Percentiles rank a stretch among this genome's conserved stretches.
Evolutionary conservation across 345 rosid genomes (phyloP).

Genomic region (Pelargonium nanum): DNA sequence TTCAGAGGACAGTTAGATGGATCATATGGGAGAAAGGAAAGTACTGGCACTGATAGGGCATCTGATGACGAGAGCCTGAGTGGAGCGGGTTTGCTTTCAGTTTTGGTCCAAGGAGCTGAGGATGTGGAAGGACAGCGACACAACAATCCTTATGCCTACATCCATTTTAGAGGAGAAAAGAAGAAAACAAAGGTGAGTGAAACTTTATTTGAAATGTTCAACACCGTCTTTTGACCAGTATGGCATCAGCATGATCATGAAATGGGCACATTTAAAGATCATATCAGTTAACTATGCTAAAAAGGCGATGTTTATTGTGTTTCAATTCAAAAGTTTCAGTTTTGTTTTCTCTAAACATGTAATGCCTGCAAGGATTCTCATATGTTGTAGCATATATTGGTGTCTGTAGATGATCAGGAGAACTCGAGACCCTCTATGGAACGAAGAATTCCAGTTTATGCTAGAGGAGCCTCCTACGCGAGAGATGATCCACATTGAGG

Average conservation of each 20-base stretch:
- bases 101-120: constrained; percentile 30
- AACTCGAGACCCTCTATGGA: constrained; percentile 40
- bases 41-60: constrained; percentile 5
- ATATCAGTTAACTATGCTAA: background rate
- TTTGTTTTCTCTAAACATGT: background rate
- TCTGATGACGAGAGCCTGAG: constrained; percentile 2
- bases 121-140: constrained; percentile 43
- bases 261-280: too few relatives aligned
- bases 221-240: too few relatives aligned
- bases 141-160: constrained; percentile 34
- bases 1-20: constrained; percentile 15
- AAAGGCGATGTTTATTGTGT: background rate
- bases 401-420: constrained; percentile 27
- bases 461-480: constrained; percentile 35
- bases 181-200: constrained; percentile 47
- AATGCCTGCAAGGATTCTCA: background rate
- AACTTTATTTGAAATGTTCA: background rate
- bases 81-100: constrained; percentile 32
- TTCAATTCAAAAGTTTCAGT: too few relatives aligned
- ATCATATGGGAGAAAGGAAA: constrained; percentile 7
- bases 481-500: constrained; percentile 36
- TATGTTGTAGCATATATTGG: background rate
- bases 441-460: constrained; percentile 45
- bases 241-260: too few relatives aligned
- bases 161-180: constrained; percentile 38